A percentile compares a stretch with the other conserved stretches of the same genome.
phyloP scores from a whole-genome alignment of 208 protist genomes.

The Crithidia fasciculata region DNA sequence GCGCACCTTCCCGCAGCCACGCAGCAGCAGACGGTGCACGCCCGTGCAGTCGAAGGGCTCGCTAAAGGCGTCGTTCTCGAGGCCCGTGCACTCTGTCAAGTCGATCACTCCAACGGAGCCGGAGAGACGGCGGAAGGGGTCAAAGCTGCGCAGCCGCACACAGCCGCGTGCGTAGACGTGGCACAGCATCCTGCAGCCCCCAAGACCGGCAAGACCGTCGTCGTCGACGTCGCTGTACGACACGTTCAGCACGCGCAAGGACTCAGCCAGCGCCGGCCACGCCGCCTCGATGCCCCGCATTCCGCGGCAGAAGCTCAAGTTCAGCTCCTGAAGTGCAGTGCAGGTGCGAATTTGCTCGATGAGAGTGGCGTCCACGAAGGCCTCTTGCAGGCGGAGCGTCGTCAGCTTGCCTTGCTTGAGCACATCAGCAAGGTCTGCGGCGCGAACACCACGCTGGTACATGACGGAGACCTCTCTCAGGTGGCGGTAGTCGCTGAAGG shows the following conservation, averaged over 20 bases:
- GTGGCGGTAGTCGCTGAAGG: conserved; percentile 23
- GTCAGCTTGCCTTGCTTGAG: conserved; percentile 17
- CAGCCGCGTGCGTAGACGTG: conserved; percentile 42
- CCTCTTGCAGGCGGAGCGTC: conserved; percentile 36
- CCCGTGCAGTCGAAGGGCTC: conserved; percentile 27
- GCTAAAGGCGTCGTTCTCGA: conserved; percentile 34
- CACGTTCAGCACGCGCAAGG: conserved; percentile 31
- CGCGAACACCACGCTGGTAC: conserved; percentile 36
- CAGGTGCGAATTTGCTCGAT: conserved; percentile 21
- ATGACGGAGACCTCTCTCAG: conserved; percentile 41
- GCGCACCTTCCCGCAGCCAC: conserved; percentile 31
- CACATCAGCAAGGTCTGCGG: conserved; percentile 19
- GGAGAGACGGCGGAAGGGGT: conserved; percentile 35
- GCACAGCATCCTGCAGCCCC: conserved; percentile 11
- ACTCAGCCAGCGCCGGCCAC: conserved; percentile 23
- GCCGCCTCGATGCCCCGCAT: conserved; percentile 30
- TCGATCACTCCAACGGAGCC: conserved; percentile 43
- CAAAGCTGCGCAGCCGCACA: conserved; percentile 28
- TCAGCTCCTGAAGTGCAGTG: conserved; percentile 27
- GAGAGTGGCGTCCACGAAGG: conserved; percentile 32
- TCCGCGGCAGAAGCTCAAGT: conserved; percentile 40
- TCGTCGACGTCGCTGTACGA: conserved; percentile 37
- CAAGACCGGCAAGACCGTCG: conserved; percentile 15
- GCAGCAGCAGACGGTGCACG: conserved; percentile 35
- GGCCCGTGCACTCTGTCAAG: conserved; percentile 34